Evolutionary conservation across 306 rosid species (phyloP).

Genomic region (Erythrophleum fordii): DNA sequence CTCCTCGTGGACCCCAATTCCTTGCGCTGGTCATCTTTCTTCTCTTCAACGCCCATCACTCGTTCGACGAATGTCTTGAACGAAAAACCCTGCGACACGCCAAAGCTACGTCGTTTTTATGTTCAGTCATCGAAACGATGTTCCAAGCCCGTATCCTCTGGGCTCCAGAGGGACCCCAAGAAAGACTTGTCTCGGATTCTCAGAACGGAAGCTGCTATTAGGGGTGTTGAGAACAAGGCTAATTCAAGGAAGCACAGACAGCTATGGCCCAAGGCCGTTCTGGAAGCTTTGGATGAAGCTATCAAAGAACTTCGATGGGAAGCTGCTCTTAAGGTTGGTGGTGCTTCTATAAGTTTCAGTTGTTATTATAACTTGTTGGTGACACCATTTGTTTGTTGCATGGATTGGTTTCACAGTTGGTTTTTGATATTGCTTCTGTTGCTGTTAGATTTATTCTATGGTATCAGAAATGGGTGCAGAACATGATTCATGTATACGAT

Average conservation of each 20-base stretch:
- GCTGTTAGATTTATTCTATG: not conserved
- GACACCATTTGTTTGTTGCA: not conserved
- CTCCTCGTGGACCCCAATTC: constrained; percentile 3
- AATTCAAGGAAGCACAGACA: constrained; percentile 67
- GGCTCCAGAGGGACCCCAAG: constrained; percentile 60
- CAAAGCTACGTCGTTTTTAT: constrained; percentile 31
- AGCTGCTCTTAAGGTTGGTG: constrained; percentile 70
- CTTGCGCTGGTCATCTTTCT: constrained; percentile 37
- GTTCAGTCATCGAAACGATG: constrained; percentile 52
- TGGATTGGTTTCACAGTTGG: not conserved
- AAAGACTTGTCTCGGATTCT: constrained; percentile 81
- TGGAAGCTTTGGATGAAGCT: constrained; percentile 86
- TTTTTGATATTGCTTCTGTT: not conserved
- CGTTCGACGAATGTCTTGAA: constrained; percentile 41
- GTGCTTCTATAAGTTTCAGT: not conserved
- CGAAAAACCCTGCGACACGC: not conserved
- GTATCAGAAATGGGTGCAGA: not conserved
- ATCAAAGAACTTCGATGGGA: constrained; percentile 56
- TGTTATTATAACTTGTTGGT: not conserved
- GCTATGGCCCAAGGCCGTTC: constrained; percentile 83
- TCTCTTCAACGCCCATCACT: constrained; percentile 30
- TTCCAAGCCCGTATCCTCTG: constrained; percentile 42
- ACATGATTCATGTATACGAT: not conserved
- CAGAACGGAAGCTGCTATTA: constrained; percentile 85
- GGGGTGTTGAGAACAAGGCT: constrained; percentile 64